Evolutionary conservation across 2,329 filamentous ascomycete genomes (phyloP), one percentile per base, ranked within the genome.

Genomic region (Aspergillus fumigatiaffinis): DNA sequence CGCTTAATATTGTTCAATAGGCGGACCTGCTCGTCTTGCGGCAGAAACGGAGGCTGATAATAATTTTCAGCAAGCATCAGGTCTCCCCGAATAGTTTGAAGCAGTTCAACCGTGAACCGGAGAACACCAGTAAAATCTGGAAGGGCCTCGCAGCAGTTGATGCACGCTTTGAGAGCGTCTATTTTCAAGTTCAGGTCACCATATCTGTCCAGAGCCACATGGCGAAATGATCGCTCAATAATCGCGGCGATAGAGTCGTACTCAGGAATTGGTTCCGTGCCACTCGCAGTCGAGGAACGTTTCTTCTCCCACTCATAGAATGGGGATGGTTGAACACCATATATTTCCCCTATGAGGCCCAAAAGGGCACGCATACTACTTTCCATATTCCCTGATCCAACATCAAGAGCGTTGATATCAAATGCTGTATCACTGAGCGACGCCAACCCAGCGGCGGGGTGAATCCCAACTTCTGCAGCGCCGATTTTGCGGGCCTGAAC

Each of bases 381-480:
- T 60, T 77, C 74, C 72, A 77, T 76, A 47, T 77, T 74, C 2
- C 73, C 73, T 8, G 72, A 67, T 1, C 73, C 74, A 54, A 75
- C 60, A 60, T 77, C 75, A 53, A 77, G 67, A 50, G 74, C 72
- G 61, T 77, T 77, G 25, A 77, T 72, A 60, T 76, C 72, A 62
- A 77, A 76, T 17, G 73, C 68, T 10, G 83, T 78, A 62, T 76
- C 73, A 56, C 86, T 88, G 29, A 94, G 77, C 12, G 88, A 87
- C 26, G 91, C 87, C 52, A 97, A 78, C 0, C 91, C 92, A 9
- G 93, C 91, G 20, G 93, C 93, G 44, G 94, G 94, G 75, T 97
- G 93, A 38, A 99, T 91, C 3, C 93, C 94, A 68, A 94, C 90
- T 70, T 97, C 94, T n/a, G 94, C 92, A 44, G 94, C 94, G 32